Base-by-base conservation (phyloP, 139 green algal species). In the Chlamydomonas schloesseri region DNA sequence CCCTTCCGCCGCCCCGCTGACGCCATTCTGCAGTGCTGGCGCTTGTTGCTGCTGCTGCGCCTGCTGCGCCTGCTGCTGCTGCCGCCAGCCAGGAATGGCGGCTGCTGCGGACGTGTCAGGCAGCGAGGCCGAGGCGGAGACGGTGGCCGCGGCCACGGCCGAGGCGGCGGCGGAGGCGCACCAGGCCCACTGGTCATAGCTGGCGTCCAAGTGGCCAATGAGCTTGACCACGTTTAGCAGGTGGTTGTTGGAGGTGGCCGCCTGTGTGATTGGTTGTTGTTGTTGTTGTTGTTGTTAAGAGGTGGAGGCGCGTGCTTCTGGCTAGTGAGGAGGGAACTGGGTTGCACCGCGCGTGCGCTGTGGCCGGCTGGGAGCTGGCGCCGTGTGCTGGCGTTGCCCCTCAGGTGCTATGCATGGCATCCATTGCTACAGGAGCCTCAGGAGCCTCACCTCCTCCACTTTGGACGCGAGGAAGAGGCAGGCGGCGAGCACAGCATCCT, bases 381-480 rank as follows among this genome's bases (percentile, higher is more conserved):
- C n/a, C n/a, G n/a, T n/a, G n/a, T n/a, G n/a, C n/a, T n/a, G n/a
- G n/a, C n/a, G n/a, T n/a, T n/a, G n/a, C n/a, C n/a, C n/a, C n/a
- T n/a, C n/a, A n/a, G n/a, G n/a, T n/a, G n/a, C n/a, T n/a, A n/a
- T n/a, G n/a, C n/a, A n/a, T n/a, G n/a, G n/a, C n/a, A n/a, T n/a
- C n/a, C n/a, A n/a, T n/a, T n/a, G n/a, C n/a, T n/a, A n/a, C n/a
- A n/a, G n/a, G n/a, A n/a, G 17, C 29, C 5, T 13, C 28, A 46
- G 26, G 62, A 2, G 21, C 21, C 84, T 17, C 53, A 89, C 84
- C 74, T 89, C 84, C 50, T 89, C 84, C 4, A 84, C 84, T 29
- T 89, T 89, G 23, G 84, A 80, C 2, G 84, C 74, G 1, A 89
- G 65, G 28, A 89, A 64, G 13, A 89, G 47, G 53, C 84, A 89